These are phyloP conservation scores for Elaphomyces granulatus DNA, from an alignment of 495 filamentous ascomycete genomes.

Conservation along the genomic window DNA sequence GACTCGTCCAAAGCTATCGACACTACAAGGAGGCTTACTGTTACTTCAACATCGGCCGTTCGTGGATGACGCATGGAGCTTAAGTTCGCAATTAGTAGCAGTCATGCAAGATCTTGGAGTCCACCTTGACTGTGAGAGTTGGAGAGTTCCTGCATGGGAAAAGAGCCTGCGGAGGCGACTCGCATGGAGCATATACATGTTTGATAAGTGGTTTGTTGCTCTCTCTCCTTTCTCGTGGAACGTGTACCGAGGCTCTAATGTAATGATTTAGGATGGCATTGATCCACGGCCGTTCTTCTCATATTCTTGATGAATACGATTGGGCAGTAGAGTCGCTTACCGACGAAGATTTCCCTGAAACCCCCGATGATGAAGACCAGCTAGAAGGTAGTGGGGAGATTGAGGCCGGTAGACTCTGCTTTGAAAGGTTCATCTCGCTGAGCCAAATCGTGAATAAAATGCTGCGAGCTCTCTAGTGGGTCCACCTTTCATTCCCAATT, in stretches of 20 bases:
- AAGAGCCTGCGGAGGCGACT: slow-evolving; percentile 62
- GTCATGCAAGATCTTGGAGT: slow-evolving; percentile 70
- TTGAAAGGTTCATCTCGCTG: slow-evolving; percentile 59
- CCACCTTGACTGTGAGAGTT: slow-evolving; percentile 63
- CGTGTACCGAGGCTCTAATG: too few species aligned
- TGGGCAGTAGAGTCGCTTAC: slow-evolving; percentile 55
- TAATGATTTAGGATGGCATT: slow-evolving; percentile 78
- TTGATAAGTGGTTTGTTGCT: slow-evolving; percentile 89
- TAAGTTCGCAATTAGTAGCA: slow-evolving; percentile 63
- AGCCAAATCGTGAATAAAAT: slow-evolving; percentile 66
- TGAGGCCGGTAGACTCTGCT: slow-evolving; percentile 52
- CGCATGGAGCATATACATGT: slow-evolving; percentile 77
- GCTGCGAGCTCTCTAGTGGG: slow-evolving; percentile 65
- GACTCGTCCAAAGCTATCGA: slow-evolving; percentile 66
- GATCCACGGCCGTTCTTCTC: slow-evolving; percentile 73
- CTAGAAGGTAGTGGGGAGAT: slow-evolving; percentile 43
- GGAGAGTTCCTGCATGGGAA: slow-evolving; percentile 76
- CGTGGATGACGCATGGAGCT: slow-evolving; percentile 53
- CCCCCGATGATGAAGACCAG: slow-evolving; percentile 38
- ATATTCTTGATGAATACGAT: slow-evolving; percentile 48
- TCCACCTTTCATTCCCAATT: slow-evolving; percentile 45
- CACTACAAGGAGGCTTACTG: slow-evolving; percentile 65
- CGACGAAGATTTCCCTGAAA: slow-evolving; percentile 55
- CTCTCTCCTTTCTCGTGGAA: too few species aligned
- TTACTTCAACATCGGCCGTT: slow-evolving; percentile 53